A percentile compares a stretch with the other conserved stretches of the same genome.
phyloP scores from a whole-genome alignment of 2,329 filamentous ascomycete species.

The Pseudocercospora macadamiae region DNA sequence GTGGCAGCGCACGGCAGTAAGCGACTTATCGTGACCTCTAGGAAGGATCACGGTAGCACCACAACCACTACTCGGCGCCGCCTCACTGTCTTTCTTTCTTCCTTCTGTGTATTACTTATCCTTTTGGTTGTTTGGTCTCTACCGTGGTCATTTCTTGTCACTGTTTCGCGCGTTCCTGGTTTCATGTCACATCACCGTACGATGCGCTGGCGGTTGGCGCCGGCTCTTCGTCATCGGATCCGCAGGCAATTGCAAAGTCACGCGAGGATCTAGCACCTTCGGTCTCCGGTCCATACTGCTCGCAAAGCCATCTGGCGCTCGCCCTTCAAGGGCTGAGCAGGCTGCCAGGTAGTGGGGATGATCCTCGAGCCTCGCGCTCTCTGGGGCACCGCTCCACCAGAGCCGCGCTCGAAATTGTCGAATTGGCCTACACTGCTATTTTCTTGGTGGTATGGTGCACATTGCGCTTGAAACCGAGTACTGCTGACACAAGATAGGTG shows the following conservation, averaged over 20 bases:
- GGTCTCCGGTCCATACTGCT: background rate
- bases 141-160: background rate
- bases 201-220: constrained; percentile 16
- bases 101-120: background rate
- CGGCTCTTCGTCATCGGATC: constrained; percentile 10
- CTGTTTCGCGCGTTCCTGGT: background rate
- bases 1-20: constrained; percentile 1
- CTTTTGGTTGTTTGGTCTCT: background rate
- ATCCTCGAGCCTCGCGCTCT: constrained; percentile 35
- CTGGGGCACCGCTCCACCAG: constrained; percentile 55
- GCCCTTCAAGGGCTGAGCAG: constrained; percentile 22
- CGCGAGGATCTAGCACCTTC: constrained; percentile 5
- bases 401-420: constrained; percentile 51
- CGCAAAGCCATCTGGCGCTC: constrained; percentile 16
- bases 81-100: constrained; percentile 11
- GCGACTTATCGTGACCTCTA: background rate
- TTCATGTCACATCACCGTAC: constrained; percentile 8
- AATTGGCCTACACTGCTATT: constrained; percentile 93
- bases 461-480: constrained; percentile 2
- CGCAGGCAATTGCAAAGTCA: background rate
- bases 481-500: constrained; percentile 57
- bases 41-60: constrained; percentile 8
- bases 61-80: constrained; percentile 10
- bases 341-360: constrained; percentile 5
- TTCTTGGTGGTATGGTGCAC: constrained; percentile 73